Evolutionary conservation across 1,284 basidiomycete species (phyloP), one percentile per base, ranked within the genome.

Genomic region (Moesziomyces parantarcticus): DNA sequence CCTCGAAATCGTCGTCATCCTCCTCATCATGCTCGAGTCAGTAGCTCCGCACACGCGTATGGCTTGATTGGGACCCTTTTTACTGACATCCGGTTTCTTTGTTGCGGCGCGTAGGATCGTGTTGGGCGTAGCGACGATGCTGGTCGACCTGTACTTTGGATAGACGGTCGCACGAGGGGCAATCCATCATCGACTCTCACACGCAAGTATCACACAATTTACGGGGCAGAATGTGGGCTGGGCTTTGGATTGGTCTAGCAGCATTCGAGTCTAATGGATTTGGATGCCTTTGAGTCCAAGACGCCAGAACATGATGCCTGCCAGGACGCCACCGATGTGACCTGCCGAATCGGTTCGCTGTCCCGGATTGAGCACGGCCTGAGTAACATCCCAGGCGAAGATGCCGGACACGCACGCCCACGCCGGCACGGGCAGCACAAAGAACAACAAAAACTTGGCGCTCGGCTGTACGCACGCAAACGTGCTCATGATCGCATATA

Each of bases 1-100:
- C 41, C 87, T 98, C n/a, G 94, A 98, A 84, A 92, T 93, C 77
- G 93, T 98, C 71, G 93, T 98, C 75, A 97, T 98, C 70, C 89
- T 90, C 51, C 87, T 98, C 64, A 97, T 98, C 84, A 94, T 86
- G 46, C 90, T 95, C 56, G 92, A 94, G 67, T 74, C 54, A 59
- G 71, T 74, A 9, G 46, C 42, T 69, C 10, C 50, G 40, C 6
- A 3, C 1, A 18, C 40, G 8, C 16, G 11, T 7, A n/a, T n/a
- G n/a, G n/a, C 45, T 21, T 16, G 23, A 32, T 32, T 2, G 14
- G 10, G 3, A 3, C 43, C 23, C 23, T 13, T 13, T 3, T 14
- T 11, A 6, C 20, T 36, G 18, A 39, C 36, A 2, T 25, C 21
- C 13, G 18, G 23, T 34, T 3, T 23, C 11, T 6, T 11, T n/a